phyloP scores from a whole-genome alignment of 805 yeast species.

The Starmerella floris region DNA sequence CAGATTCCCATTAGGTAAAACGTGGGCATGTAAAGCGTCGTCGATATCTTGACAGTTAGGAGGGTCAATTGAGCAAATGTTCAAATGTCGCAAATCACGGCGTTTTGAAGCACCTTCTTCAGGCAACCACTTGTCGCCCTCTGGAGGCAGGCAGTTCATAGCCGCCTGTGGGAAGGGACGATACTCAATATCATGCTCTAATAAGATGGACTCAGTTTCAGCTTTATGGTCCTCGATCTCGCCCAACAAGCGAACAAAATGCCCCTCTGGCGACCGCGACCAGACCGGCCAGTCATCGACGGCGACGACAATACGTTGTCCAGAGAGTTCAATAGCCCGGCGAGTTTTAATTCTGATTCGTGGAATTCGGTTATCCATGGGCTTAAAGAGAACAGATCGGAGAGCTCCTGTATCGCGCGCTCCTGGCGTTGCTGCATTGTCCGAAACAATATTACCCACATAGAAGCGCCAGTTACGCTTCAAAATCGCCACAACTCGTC shows the following conservation, averaged over 20 bases:
- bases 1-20: constrained; percentile 79
- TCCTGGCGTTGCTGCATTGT: constrained; percentile 29
- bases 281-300: constrained; percentile 84
- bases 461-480: constrained; percentile 92
- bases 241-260: constrained; percentile 80
- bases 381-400: constrained; percentile 65
- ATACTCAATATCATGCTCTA: constrained; percentile 94
- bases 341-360: constrained; percentile 76
- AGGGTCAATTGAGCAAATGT: constrained; percentile 94
- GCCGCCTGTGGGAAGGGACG: constrained; percentile 91
- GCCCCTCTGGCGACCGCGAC: constrained; percentile 85
- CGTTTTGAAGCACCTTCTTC: constrained; percentile 46
- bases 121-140: constrained; percentile 78
- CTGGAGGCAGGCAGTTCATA: constrained; percentile 78
- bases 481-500: constrained; percentile 71
- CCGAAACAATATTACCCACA: constrained; percentile 66
- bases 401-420: constrained; percentile 46
- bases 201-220: constrained; percentile 83
- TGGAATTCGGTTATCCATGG: constrained; percentile 85
- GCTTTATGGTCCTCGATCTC: constrained; percentile 84
- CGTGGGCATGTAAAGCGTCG: constrained; percentile 85
- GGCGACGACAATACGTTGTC: constrained; percentile 81
- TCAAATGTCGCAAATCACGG: constrained; percentile 72
- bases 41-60: constrained; percentile 98
- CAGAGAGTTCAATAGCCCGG: constrained; percentile 67